phyloP scores from a whole-genome alignment of 495 filamentous ascomycete genomes.

The Penicillium simplicissimum region DNA sequence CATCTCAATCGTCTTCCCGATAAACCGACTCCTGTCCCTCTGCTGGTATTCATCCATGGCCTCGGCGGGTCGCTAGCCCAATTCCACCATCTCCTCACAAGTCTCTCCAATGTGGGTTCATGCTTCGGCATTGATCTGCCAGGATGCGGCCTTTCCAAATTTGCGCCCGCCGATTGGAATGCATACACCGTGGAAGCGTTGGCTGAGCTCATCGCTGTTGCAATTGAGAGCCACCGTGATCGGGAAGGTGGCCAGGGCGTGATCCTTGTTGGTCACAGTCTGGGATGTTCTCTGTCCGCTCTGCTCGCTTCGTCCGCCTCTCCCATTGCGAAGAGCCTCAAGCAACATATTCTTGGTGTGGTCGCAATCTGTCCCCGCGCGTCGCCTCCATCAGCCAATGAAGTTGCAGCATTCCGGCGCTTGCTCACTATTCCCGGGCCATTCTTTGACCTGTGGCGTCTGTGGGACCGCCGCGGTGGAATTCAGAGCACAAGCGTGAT shows the following conservation, averaged over 20 bases:
- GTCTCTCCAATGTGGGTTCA: constrained; percentile 80
- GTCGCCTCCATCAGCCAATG: constrained; percentile 55
- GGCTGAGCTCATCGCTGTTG: constrained; percentile 66
- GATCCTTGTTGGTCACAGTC: constrained; percentile 82
- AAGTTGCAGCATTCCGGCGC: constrained; percentile 52
- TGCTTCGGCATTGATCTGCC: constrained; percentile 89
- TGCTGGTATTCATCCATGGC: constrained; percentile 90
- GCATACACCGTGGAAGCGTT: constrained; percentile 79
- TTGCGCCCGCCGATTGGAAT: constrained; percentile 68
- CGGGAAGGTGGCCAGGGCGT: constrained; percentile 68
- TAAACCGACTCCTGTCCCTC: constrained; percentile 70
- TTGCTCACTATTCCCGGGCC: constrained; percentile 66
- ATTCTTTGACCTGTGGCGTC: constrained; percentile 75
- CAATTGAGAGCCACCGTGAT: constrained; percentile 72
- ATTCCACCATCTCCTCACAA: constrained; percentile 79
- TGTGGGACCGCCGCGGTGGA: constrained; percentile 82
- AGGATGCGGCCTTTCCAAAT: constrained; percentile 79
- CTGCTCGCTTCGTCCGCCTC: constrained; percentile 67
- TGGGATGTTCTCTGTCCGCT: constrained; percentile 80
- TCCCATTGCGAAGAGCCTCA: constrained; percentile 45
- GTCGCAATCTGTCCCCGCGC: constrained; percentile 79
- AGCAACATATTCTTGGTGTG: constrained; percentile 69
- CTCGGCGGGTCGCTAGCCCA: constrained; percentile 87
- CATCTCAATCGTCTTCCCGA: constrained; percentile 75
- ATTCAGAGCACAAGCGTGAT: constrained; percentile 72